Conservation (phyloP, 1,284 basidiomycete species). For the Ustilago xerochloae region DNA sequence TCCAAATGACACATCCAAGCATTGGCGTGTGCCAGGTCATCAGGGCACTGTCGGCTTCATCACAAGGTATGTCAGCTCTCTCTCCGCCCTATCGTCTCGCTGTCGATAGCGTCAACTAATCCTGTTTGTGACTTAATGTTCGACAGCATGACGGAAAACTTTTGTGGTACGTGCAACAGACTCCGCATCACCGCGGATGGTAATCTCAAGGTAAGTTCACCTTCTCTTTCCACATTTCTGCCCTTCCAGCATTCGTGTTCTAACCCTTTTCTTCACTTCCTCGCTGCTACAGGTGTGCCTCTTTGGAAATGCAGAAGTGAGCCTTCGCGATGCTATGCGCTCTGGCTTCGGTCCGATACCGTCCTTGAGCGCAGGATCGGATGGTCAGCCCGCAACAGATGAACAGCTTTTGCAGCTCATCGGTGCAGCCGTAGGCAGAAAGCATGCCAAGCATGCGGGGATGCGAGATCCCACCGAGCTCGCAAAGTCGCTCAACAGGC, state of each 20-base stretch:
- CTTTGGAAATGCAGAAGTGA: constrained; percentile 85
- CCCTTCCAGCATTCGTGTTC: neutral
- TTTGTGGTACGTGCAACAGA: constrained; percentile 85
- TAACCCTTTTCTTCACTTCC: neutral
- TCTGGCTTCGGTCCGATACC: constrained; percentile 32
- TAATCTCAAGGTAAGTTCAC: constrained; percentile 78
- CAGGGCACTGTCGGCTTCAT: constrained; percentile 85
- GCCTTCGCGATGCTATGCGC: constrained; percentile 80
- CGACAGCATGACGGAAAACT: constrained; percentile 78
- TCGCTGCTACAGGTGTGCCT: constrained; percentile 72
- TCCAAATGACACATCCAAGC: constrained; percentile 82
- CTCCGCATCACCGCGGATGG: constrained; percentile 87
- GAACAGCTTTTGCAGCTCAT: constrained; percentile 76
- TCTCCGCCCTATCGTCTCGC: neutral
- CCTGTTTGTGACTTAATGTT: neutral
- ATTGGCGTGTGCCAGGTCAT: constrained; percentile 80
- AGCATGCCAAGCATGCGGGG: constrained; percentile 82
- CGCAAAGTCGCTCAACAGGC: constrained; percentile 66
- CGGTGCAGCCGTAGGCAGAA: constrained; percentile 76
- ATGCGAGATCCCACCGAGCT: constrained; percentile 57
- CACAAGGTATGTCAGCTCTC: constrained; percentile 51
- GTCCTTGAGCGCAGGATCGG: constrained; percentile 24
- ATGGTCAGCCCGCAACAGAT: constrained; percentile 70
- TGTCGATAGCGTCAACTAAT: neutral
- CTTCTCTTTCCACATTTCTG: neutral